A percentile compares a stretch with the other conserved stretches of the same genome.
Conservation (phyloP, 176 grass and related monocot genomes). For the sorghum (Sorghum bicolor) region Sorghum_bicolor_NCBIv3 NC_012872.2:60393001-60393500, state of each 20-base stretch:
- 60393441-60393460: neutral
- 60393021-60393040: neutral
- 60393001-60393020: neutral
- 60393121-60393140: neutral
- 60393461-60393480: neutral
- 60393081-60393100: neutral
- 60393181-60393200: neutral
- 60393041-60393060: neutral
- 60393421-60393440: neutral
- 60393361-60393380: neutral
- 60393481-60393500: neutral
- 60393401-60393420: neutral
- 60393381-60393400: neutral
- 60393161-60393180: neutral
- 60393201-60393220: no score
- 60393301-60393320: neutral
- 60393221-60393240: neutral
- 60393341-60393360: neutral
- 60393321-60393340: neutral
- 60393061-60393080: neutral
- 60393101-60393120: neutral
- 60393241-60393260: neutral
- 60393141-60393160: neutral
- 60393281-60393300: neutral
- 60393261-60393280: neutral